Conservation (phyloP, 2,329 filamentous ascomycete species). For the Epichloe bromicola region DNA sequence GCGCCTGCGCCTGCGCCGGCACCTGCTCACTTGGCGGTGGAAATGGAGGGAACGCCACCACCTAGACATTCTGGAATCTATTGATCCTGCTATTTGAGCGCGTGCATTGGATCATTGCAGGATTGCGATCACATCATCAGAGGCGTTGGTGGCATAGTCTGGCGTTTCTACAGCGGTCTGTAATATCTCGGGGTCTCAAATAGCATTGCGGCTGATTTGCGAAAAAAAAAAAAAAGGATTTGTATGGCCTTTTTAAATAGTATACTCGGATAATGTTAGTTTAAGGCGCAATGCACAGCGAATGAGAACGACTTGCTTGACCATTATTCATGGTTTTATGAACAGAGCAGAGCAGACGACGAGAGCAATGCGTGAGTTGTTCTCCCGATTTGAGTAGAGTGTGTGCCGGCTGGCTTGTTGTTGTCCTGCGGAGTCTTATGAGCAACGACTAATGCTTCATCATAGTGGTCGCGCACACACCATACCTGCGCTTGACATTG, state of each 20-base stretch:
- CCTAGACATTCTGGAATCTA: neutral
- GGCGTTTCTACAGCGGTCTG: neutral
- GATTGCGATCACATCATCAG: neutral
- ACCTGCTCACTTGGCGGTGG: neutral
- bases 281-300: no score
- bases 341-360: neutral
- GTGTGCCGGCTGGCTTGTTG: neutral
- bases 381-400: neutral
- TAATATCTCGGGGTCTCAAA: no score
- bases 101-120: neutral
- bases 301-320: no score
- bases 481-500: constrained; percentile 38
- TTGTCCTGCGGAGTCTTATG: neutral
- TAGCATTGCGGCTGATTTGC: no score
- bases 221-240: no score
- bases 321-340: no score
- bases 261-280: no score
- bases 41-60: constrained; percentile 8
- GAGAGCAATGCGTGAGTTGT: constrained; percentile 39
- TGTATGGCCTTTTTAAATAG: no score
- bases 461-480: constrained; percentile 36
- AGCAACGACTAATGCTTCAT: neutral
- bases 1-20: neutral
- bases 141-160: neutral
- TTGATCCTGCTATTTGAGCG: neutral